phyloP scores from a whole-genome alignment of 495 filamentous ascomycete genomes.

The Cercophora scortea region DNA sequence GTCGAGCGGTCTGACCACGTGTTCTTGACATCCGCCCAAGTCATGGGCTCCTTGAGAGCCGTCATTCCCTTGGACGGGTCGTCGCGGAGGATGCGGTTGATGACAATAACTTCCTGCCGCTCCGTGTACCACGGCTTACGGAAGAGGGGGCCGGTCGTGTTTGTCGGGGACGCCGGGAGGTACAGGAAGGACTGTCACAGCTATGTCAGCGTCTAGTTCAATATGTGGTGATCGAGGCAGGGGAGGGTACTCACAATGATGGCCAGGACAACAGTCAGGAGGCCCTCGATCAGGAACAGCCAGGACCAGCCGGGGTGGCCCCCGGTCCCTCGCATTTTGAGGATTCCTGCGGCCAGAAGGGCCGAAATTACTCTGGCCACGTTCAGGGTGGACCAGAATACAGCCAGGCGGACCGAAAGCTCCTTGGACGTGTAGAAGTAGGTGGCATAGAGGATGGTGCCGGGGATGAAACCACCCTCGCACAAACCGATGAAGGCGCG shows the following conservation, averaged over 20 bases:
- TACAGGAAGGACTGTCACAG: conserved; percentile 15
- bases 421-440: conserved; percentile 46
- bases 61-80: conserved; percentile 49
- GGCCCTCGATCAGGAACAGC: conserved; percentile 48
- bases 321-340: conserved; percentile 40
- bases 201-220: neutral
- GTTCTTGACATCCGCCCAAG: conserved; percentile 20
- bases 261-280: conserved; percentile 44
- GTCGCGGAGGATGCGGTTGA: conserved; percentile 53
- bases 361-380: conserved; percentile 37
- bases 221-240: conserved; percentile 11
- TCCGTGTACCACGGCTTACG: conserved; percentile 51
- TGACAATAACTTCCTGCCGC: conserved; percentile 47
- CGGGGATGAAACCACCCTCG: conserved; percentile 42
- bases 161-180: conserved; percentile 13
- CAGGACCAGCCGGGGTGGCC: conserved; percentile 41
- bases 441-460: conserved; percentile 42
- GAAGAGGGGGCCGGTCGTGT: conserved; percentile 43
- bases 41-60: conserved; percentile 23
- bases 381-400: conserved; percentile 40
- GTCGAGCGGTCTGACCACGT: conserved; percentile 19
- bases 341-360: conserved; percentile 40
- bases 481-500: conserved; percentile 35
- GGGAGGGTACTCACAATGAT: conserved; percentile 16
- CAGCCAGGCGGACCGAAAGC: conserved; percentile 38